phyloP scores from a whole-genome alignment of 2,329 filamentous ascomycete species.

The Fusarium foetens region DNA sequence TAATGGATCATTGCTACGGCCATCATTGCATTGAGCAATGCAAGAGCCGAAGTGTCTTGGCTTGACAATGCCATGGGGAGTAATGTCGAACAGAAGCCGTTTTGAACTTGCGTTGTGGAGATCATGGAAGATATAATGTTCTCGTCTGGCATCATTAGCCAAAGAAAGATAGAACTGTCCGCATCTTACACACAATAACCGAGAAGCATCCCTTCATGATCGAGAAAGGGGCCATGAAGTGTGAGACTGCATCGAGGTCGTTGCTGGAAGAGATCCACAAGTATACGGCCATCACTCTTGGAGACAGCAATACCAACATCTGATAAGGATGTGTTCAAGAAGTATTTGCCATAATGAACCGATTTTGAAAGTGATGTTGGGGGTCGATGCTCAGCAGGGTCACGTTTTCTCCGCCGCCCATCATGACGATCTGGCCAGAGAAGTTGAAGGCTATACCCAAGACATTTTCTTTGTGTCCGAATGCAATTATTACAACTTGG shows the following conservation, averaged over 20 bases:
- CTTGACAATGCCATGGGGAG: neutral
- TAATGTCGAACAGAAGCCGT: neutral
- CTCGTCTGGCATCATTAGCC: neutral
- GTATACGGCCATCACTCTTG: rapidly evolving
- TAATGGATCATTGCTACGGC: neutral
- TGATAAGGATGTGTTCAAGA: neutral
- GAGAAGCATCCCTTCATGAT: neutral
- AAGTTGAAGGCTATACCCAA: neutral
- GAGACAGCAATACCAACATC: neutral
- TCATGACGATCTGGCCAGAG: neutral
- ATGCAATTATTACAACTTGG: neutral
- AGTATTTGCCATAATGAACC: neutral
- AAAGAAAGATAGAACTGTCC: rapidly evolving
- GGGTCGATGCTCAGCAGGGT: neutral
- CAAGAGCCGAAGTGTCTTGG: neutral
- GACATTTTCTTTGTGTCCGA: neutral
- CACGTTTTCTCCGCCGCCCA: neutral
- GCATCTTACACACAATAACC: neutral
- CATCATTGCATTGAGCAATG: neutral
- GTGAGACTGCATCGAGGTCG: neutral
- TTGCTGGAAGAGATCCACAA: neutral
- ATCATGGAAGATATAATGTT: neutral
- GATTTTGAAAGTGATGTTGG: too few relatives aligned
- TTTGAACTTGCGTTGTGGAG: neutral
- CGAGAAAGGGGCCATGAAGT: neutral